phyloP scores from a whole-genome alignment of 345 rosid genomes.

The Cardamine occulta region DNA sequence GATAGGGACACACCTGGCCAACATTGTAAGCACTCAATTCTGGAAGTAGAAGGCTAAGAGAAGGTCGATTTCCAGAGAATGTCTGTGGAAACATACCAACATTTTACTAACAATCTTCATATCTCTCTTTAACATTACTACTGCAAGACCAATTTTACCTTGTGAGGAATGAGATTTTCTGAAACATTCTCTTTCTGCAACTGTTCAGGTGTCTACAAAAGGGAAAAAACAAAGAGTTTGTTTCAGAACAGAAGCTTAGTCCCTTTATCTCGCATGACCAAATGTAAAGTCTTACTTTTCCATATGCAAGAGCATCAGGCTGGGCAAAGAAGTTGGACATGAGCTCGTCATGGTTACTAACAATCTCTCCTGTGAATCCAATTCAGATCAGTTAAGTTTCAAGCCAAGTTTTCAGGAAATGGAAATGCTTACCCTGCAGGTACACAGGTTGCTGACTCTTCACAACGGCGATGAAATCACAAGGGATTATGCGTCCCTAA shows the following conservation, averaged over 20 bases:
- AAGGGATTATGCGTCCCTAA: constrained; percentile 94
- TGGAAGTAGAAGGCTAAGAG: constrained; percentile 89
- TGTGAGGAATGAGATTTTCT: constrained; percentile 83
- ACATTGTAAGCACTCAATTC: constrained; percentile 73
- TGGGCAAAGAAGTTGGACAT: constrained; percentile 99
- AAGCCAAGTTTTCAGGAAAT: background rate
- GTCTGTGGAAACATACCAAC: constrained; percentile 55
- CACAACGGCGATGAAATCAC: constrained; percentile 85
- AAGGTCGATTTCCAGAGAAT: constrained; percentile 92
- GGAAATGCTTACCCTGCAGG: constrained; percentile 61
- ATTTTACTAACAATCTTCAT: background rate
- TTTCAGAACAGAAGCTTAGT: constrained; percentile 19
- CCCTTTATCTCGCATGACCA: constrained; percentile 2
- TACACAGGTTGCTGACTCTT: constrained; percentile 96
- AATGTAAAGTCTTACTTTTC: constrained; percentile 65
- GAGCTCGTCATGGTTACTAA: constrained; percentile 95
- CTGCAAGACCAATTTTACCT: constrained; percentile 51
- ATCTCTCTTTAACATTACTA: background rate
- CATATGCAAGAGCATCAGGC: constrained; percentile 99
- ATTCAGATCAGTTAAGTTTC: constrained; percentile 12
- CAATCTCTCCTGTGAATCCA: constrained; percentile 72
- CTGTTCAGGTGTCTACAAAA: constrained; percentile 75
- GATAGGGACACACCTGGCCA: constrained; percentile 69
- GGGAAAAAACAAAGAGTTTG: constrained; percentile 13
- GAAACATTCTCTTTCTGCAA: constrained; percentile 75